Base-by-base conservation (phyloP, 2,329 filamentous ascomycete species). In the Cadophora sp. region DNA sequence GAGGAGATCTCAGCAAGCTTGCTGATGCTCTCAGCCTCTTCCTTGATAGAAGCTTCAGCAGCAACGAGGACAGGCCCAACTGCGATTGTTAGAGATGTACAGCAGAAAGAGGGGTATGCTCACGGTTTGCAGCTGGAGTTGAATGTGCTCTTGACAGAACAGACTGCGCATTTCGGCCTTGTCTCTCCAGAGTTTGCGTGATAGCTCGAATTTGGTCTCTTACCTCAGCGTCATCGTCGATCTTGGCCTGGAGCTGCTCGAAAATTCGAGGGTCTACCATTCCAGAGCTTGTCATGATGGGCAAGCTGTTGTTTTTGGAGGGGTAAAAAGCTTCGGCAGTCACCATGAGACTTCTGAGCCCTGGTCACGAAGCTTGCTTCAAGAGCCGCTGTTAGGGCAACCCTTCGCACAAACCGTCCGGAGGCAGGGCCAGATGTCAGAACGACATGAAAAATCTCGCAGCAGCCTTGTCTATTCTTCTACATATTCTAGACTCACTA, bases 71-170 rank as follows among this genome's bases (percentile, higher is more conserved):
- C 84, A 4, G 85, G 81, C 37, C 86, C 82, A 67, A 96, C 93
- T 93, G 58, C 43, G 37, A 64, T 11, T 40, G 37, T 76, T 67
- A 75, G 70, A 56, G 26, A 46, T 16, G 43, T 22, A 26, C 6
- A 11, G 8, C 12, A 29, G 31, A 27, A 62, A 22, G 46, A 34
- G n/a, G 31, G 31, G 40, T 50, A 40, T 50, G 81, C 87, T 77
- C 79, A 91, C 89, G 79, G 58, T 89, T 82, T 67, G 83, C 79
- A 27, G 89, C 87, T 14, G 93, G 90, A 4, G 94, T 97, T 1
- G 94, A 96, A 81, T 99, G 96, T 61, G 96, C 93, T 77, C 93
- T 87, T 46, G 95, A 96, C 62, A 98, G 87, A 64, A 94, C 87
- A 55, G 94, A 93, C 76, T 95, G 92, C 26, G 91, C 91, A 70